Evolutionary conservation across 352 stramenopile genomes (phyloP), one percentile per base, ranked within the genome.

Genomic region (Phytopythium boreale): DNA sequence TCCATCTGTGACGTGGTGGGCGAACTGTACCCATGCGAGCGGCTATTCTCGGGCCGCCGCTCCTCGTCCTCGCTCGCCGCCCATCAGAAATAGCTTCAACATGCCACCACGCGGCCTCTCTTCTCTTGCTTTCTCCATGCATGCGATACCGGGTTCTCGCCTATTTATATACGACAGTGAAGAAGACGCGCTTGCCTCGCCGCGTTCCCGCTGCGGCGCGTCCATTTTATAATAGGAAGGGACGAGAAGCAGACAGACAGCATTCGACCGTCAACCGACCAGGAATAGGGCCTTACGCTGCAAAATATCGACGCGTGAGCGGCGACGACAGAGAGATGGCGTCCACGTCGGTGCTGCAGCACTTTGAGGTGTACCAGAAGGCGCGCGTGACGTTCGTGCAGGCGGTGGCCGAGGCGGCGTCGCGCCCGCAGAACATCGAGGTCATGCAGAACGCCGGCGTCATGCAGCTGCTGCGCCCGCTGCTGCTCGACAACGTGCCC

Each of bases 331-430:
- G 14, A 29, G 41, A 19, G 20, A 95, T 95, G 87, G 85, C 84
- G 47, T 93, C 84, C 41, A 93, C 85, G 22, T 97, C 89, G 2
- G 91, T 98, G 67, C 80, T 98, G 26, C 91, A 97, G 78, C 88
- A 97, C 72, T 98, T 98, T 75, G 95, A 98, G 65, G 87, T 94
- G 60, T 98, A 98, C 74, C 95, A 98, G 56, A 98, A 98, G 74
- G 90, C 93, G 17, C 88, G 95, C 26, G 93, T 98, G 63, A 96
- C 87, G 24, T 98, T 98, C 75, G 94, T 98, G 29, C 93, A 98
- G 74, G 87, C 91, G 12, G 91, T 98, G 29, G 94, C 95, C 8
- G 95, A 98, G 59, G 91, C 92, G 2, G 93, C 93, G 14, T 97
- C 93, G n/a, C 79, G 95, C 27, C 93, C 95, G 50, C 93, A 98